Evolutionary conservation across 768 basidiomycete species (phyloP).

Genomic region (Tylopilus subfusipes): DNA sequence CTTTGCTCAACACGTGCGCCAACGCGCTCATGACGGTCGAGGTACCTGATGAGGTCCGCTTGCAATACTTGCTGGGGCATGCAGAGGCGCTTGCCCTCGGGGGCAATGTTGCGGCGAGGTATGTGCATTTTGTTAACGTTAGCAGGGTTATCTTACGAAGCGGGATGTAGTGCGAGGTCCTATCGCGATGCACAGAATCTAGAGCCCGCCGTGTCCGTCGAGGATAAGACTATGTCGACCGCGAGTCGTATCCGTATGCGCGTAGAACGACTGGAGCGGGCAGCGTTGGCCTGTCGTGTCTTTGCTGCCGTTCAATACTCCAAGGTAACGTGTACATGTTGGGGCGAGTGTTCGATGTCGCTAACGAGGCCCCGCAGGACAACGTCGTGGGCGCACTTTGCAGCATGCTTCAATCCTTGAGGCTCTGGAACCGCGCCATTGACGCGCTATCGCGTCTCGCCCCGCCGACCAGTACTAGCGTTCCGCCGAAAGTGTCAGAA

Average conservation of each 20-base stretch:
- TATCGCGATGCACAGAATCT: slow-evolving; percentile 61
- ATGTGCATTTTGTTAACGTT: background rate
- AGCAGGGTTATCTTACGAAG: background rate
- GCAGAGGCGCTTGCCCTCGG: slow-evolving; percentile 60
- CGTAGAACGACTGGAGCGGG: slow-evolving; percentile 58
- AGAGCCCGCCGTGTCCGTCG: slow-evolving; percentile 38
- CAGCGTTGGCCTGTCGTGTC: slow-evolving; percentile 68
- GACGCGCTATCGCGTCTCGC: slow-evolving; percentile 62
- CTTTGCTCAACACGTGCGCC: slow-evolving; percentile 60
- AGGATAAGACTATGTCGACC: slow-evolving; percentile 49
- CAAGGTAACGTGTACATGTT: slow-evolving; percentile 43
- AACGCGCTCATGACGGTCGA: slow-evolving; percentile 41
- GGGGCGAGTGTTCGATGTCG: background rate
- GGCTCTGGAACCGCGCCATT: slow-evolving; percentile 77
- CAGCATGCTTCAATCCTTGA: slow-evolving; percentile 63
- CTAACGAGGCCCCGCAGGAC: slow-evolving; percentile 41
- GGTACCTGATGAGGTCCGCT: slow-evolving; percentile 49
- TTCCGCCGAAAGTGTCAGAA: slow-evolving; percentile 24
- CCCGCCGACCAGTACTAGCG: slow-evolving; percentile 31
- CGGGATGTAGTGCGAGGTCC: slow-evolving; percentile 38
- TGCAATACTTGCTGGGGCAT: slow-evolving; percentile 59
- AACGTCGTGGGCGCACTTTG: slow-evolving; percentile 55
- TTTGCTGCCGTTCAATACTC: slow-evolving; percentile 67
- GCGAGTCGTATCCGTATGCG: slow-evolving; percentile 57
- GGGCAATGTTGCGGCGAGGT: slow-evolving; percentile 65